Base-by-base conservation (phyloP, 2,329 filamentous ascomycete species). In the Aspergillus sp. region DNA sequence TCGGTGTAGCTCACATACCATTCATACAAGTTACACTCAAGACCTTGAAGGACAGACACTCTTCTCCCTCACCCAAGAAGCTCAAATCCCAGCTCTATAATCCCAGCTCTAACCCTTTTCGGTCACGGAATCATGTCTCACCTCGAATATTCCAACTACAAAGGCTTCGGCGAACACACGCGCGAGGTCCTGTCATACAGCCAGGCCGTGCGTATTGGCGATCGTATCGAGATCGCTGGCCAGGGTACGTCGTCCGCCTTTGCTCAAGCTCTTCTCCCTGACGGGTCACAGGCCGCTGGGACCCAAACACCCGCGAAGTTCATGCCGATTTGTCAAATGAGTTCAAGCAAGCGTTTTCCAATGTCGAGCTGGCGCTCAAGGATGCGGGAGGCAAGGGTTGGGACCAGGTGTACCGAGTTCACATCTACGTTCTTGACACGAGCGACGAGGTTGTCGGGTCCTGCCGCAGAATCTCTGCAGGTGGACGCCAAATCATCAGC, bases 311-410 rank as follows among this genome's bases (percentile, higher is more conserved):
- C 0, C 66, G 62, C 5, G 48, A 50, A 2, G 57, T 71, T 43
- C 56, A 66, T 53, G 63, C 62, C 2, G 75, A 80, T 11, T 70
- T 80, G 39, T 74, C 76, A 46, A 73, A 69, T 0, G 74, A 84
- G 52, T 79, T 83, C 46, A 79, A 80, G 49, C 75, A 79, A 54
- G 82, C 84, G 0, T 87, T 87, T 63, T 68, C 66, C 4, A 88
- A 87, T 56, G 80, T 86, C 9, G 82, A 87, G 1, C 65, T 76
- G 6, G 73, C 68, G 27, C 69, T 87, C 6, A 78, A 76, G 45
- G 64, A 79, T 15, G 83, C 83, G 0, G 85, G 85, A 1, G 82
- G 82, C 1, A 79, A 81, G 58, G 15, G 66, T n/a, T 68, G 68
- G 68, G 40, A 55, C n/a, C 81, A 86, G 57, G 84, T 86, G 0